Evolutionary conservation across 2,329 filamentous ascomycete genomes (phyloP), one percentile per base, ranked within the genome.

Genomic region (Aschersonia sp.): DNA sequence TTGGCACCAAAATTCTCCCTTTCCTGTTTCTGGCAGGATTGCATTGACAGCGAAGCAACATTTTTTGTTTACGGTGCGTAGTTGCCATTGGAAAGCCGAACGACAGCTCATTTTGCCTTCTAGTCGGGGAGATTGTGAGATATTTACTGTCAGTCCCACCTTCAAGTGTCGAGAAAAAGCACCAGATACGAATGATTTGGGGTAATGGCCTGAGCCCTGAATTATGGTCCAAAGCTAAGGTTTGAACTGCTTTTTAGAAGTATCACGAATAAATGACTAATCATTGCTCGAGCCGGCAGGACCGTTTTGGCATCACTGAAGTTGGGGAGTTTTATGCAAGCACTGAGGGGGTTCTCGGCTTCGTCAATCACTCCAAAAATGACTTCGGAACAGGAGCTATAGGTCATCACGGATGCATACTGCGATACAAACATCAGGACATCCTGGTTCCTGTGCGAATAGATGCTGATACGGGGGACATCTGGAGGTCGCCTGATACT

Each of bases 121-220:
- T 29, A 50, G 49, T 50, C 12, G 44, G 49, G 14, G 49, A 50
- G 14, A 43, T 50, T 11, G 46, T 48, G 3, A 41, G 46, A 32
- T 50, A 50, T 35, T 10, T 50, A 10, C 32, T 50, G 10, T 47
- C 49, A 12, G n/a, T 35, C n/a, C 44, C 48, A 7, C 41, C 46
- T 12, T 50, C 49, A n/a, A 35, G 41, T 2, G 44, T 44, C 29
- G 46, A 50, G 2, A 45, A 32, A 32, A 42, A 44, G 8, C 49
- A 50, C 32, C 49, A 40, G 4, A 44, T 48, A 35, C 43, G 46
- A 35, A 46, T 48, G n/a, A 31, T 31, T 32, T 50, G 43, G 46
- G 48, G 48, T 12, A 50, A 50, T 45, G 49, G 49, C 2, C 41
- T 50, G 10, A 50, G 48, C n/a, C 46, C 48, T 7, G 48, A 50